Conservation (phyloP, 1,139 yeast species). For the Suhomyces maxii region DNA sequence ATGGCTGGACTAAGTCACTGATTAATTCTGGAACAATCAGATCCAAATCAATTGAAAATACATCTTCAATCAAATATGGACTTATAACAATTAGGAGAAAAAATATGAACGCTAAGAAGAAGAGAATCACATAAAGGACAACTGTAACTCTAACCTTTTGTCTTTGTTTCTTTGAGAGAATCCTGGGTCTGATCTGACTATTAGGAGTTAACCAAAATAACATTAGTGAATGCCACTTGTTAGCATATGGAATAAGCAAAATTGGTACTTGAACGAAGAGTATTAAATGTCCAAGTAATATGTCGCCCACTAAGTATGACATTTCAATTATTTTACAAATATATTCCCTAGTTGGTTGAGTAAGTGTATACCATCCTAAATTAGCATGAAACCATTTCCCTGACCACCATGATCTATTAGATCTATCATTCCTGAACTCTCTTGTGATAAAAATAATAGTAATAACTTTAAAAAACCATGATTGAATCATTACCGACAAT, state of each 20-base stretch:
- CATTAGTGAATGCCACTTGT: conserved; percentile 76
- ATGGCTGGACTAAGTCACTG: conserved; percentile 44
- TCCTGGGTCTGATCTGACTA: conserved; percentile 44
- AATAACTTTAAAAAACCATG: conserved; percentile 41
- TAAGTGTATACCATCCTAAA: conserved; percentile 48
- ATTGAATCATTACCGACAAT: conserved; percentile 42
- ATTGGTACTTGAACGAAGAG: conserved; percentile 53
- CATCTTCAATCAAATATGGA: conserved; percentile 38
- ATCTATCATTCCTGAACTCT: conserved; percentile 50
- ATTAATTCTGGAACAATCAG: conserved; percentile 37
- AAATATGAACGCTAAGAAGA: conserved; percentile 34
- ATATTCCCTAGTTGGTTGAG: conserved; percentile 57
- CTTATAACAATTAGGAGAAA: conserved; percentile 39
- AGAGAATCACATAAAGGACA: conserved; percentile 41
- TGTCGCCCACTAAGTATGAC: conserved; percentile 55
- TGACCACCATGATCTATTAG: conserved; percentile 67
- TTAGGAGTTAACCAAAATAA: conserved; percentile 80
- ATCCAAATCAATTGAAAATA: conserved; percentile 38
- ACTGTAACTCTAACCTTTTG: conserved; percentile 29
- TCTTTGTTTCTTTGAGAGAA: conserved; percentile 36
- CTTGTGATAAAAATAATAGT: conserved; percentile 44
- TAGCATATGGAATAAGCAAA: conserved; percentile 56
- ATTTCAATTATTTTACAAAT: conserved; percentile 55
- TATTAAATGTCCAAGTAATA: conserved; percentile 52
- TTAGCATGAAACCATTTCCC: conserved; percentile 62